Base-by-base conservation (phyloP, 1,284 basidiomycete genomes). In the Grifola frondosa region DNA sequence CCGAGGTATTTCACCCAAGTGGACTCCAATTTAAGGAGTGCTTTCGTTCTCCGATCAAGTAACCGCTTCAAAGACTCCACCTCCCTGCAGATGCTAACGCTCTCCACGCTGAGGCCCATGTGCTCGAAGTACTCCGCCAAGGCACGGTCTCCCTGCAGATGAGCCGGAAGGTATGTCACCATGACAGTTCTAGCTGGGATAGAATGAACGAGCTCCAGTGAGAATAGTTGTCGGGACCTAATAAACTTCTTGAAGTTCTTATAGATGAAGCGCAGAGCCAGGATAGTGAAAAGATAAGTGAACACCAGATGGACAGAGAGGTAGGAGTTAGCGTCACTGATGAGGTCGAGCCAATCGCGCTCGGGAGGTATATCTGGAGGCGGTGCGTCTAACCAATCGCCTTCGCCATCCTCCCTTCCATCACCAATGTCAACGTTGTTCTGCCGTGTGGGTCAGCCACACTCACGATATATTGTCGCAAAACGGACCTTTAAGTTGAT, bases 111-210 rank as follows among this genome's bases (percentile, higher is more conserved):
- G 24, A 92, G 66, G 4, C 73, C 77, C 78, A 91, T 85, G 41
- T 80, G 79, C 62, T 97, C 95, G 63, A 97, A 98, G 66, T 98
- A 97, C 51, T 94, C 90, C 0, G 92, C 91, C 12, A 99, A 71
- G 0, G 89, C 77, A 8, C 86, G 80, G 59, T 97, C 94, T 8
- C 86, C 83, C 46, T 86, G 82, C 1, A 99, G 75, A 53, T 96
- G 88, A 4, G 68, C 67, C 0, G 96, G 96, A 1, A 99, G 75
- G 40, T 81, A 78, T 5, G 88, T 87, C 30, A 96, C 80, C 68
- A 98, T 80, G 26, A 97, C 90, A 0, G 96, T 99, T 16, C 96
- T 83, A 0, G 94, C 91, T 0, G 94, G 86, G 30, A 97, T 91
- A 9, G 91, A 93, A 60, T 97, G 91, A 10, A 96, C 92, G 20